phyloP scores from a whole-genome alignment of 2,329 filamentous ascomycete species.

The Fusarium odoratissimum region DNA sequence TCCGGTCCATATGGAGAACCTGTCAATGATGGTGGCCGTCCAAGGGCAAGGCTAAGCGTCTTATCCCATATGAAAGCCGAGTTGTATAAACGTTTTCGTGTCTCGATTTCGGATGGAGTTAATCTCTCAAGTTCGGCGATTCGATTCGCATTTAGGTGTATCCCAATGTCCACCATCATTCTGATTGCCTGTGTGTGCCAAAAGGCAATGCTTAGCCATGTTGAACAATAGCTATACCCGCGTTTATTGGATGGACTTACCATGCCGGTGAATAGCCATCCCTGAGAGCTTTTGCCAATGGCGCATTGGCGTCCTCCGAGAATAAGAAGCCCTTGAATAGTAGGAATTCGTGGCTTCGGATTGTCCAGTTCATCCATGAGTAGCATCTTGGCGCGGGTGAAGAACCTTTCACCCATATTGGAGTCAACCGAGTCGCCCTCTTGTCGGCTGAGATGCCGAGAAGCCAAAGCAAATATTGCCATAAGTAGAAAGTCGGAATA shows the following conservation, averaged over 20 bases:
- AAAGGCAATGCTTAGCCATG: no score
- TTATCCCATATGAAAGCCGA: slow-evolving; percentile 2
- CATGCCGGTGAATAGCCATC: background rate
- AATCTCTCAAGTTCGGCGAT: background rate
- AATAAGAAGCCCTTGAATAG: background rate
- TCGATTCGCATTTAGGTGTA: background rate
- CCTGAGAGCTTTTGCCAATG: background rate
- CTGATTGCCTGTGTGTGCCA: background rate
- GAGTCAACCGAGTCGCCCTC: background rate
- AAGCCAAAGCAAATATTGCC: background rate
- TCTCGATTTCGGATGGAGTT: background rate
- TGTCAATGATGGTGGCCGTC: background rate
- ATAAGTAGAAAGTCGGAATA: background rate
- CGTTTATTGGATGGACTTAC: background rate
- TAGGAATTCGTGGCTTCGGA: background rate
- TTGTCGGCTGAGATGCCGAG: background rate
- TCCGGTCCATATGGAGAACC: background rate
- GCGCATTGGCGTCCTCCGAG: background rate
- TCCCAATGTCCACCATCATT: background rate
- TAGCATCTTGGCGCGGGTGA: background rate
- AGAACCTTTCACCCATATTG: background rate
- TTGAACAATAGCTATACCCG: no score
- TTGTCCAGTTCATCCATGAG: background rate
- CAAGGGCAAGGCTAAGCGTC: background rate
- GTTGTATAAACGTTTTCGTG: background rate